phyloP scores from a whole-genome alignment of 2,329 filamentous ascomycete genomes.

The Calonectria pteridis region DNA sequence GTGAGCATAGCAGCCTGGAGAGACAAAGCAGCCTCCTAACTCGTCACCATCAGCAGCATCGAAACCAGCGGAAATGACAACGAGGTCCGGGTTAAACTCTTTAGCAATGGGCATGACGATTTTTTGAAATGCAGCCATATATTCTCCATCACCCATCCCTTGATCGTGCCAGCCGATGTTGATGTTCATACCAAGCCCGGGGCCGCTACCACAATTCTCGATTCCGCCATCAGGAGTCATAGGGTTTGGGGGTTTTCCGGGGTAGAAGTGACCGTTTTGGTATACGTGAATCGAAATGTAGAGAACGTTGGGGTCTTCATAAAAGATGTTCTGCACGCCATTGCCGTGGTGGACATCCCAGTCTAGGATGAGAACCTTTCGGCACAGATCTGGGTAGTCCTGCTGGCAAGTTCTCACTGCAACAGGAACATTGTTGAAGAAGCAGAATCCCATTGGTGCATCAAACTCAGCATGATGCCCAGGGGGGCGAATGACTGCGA shows the following conservation, averaged over 20 bases:
- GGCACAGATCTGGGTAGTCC: slow-evolving; percentile 82
- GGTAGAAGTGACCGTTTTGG: slow-evolving; percentile 86
- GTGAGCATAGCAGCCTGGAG: slow-evolving; percentile 91
- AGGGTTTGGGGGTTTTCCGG: slow-evolving; percentile 71
- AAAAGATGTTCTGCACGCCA: slow-evolving; percentile 96
- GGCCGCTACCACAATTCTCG: slow-evolving; percentile 68
- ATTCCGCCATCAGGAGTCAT: slow-evolving; percentile 71
- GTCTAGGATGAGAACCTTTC: slow-evolving; percentile 92
- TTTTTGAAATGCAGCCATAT: slow-evolving; percentile 95
- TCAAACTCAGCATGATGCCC: slow-evolving; percentile 94
- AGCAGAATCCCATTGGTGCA: slow-evolving; percentile 91
- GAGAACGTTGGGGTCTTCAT: slow-evolving; percentile 91
- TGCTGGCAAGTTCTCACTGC: slow-evolving; percentile 89
- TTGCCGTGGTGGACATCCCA: slow-evolving; percentile 91
- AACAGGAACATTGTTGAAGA: slow-evolving; percentile 98
- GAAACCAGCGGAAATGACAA: slow-evolving; percentile 96
- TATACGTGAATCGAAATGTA: slow-evolving; percentile 97
- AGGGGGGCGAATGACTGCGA: slow-evolving; percentile 94
- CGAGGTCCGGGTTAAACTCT: slow-evolving; percentile 93
- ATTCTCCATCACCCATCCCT: slow-evolving; percentile 95
- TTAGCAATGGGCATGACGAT: slow-evolving; percentile 96
- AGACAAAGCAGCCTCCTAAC: slow-evolving; percentile 92
- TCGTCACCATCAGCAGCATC: slow-evolving; percentile 95
- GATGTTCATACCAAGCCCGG: slow-evolving; percentile 71
- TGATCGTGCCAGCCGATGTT: slow-evolving; percentile 77